phyloP scores from a whole-genome alignment of 2,329 filamentous ascomycete genomes.

The Fusarium stilboides region DNA sequence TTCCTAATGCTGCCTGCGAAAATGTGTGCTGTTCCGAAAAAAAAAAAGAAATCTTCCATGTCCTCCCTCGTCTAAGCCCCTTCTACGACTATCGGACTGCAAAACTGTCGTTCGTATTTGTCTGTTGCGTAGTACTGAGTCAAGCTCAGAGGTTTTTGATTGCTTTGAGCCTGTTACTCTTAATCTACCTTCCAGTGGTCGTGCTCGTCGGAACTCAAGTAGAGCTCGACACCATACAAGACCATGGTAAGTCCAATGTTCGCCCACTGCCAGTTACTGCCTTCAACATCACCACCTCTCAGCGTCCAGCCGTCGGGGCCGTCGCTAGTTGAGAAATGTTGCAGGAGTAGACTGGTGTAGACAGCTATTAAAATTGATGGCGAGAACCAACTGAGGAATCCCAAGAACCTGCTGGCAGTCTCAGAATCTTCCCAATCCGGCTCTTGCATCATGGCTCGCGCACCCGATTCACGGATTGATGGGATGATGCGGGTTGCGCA shows the following conservation, averaged over 20 bases:
- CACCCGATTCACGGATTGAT: conserved; percentile 89
- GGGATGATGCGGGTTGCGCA: conserved; percentile 96
- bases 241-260: conserved; percentile 92
- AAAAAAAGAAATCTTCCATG: conserved; percentile 10
- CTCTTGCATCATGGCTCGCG: conserved; percentile 85
- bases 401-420: conserved; percentile 83
- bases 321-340: conserved; percentile 89
- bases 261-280: conserved; percentile 93
- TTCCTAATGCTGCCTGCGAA: conserved; percentile 42
- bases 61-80: conserved; percentile 25
- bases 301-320: conserved; percentile 85
- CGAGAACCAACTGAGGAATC: conserved; percentile 92
- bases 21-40: conserved; percentile 37
- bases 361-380: conserved; percentile 95
- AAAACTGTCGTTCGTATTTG: conserved; percentile 18
- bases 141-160: conserved; percentile 1
- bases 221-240: conserved; percentile 91
- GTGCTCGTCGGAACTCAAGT: conserved; percentile 85
- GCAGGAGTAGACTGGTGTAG: conserved; percentile 94
- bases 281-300: conserved; percentile 83
- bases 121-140: conserved; percentile 21
- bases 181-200: conserved; percentile 98
- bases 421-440: conserved; percentile 89
- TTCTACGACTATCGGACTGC: conserved; percentile 13
- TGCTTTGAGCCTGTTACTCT: conserved; percentile 50